Conservation (phyloP, 495 filamentous ascomycete species). For the Lasiosphaeria ovina region DNA sequence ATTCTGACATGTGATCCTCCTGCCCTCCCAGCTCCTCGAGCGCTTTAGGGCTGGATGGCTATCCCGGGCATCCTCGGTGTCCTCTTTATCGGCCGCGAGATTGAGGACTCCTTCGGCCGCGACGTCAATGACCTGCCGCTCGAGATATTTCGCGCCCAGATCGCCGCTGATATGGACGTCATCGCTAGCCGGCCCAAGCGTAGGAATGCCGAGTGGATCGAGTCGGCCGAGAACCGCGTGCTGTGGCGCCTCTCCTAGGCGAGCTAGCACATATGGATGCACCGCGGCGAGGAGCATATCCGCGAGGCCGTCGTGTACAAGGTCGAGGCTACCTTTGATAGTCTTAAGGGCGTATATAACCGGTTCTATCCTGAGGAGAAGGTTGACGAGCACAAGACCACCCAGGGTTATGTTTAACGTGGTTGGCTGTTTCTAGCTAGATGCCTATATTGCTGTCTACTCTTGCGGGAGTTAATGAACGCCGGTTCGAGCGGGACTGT, state of each 20-base stretch:
- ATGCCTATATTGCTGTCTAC: too few species aligned
- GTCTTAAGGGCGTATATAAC: too few species aligned
- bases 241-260: slow-evolving; percentile 64
- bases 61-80: slow-evolving; percentile 91
- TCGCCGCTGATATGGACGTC: slow-evolving; percentile 70
- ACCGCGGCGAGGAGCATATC: slow-evolving; percentile 49
- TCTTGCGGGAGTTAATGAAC: too few species aligned
- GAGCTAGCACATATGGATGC: slow-evolving; percentile 60
- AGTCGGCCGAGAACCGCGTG: slow-evolving; percentile 57
- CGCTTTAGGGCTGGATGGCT: slow-evolving; percentile 69
- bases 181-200: slow-evolving; percentile 61
- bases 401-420: too few species aligned
- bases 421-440: too few species aligned
- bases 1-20: slow-evolving; percentile 72
- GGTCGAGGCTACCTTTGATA: slow-evolving; percentile 36
- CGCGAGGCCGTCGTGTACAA: slow-evolving; percentile 40
- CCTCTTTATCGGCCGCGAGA: slow-evolving; percentile 78
- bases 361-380: too few species aligned
- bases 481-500: too few species aligned
- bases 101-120: slow-evolving; percentile 85
- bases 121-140: slow-evolving; percentile 87
- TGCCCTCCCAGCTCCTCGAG: slow-evolving; percentile 77
- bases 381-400: too few species aligned
- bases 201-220: slow-evolving; percentile 56
- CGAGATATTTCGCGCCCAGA: slow-evolving; percentile 70